Evolutionary conservation across 495 filamentous ascomycete species (phyloP).

Genomic region (Podospora tetraspora): DNA sequence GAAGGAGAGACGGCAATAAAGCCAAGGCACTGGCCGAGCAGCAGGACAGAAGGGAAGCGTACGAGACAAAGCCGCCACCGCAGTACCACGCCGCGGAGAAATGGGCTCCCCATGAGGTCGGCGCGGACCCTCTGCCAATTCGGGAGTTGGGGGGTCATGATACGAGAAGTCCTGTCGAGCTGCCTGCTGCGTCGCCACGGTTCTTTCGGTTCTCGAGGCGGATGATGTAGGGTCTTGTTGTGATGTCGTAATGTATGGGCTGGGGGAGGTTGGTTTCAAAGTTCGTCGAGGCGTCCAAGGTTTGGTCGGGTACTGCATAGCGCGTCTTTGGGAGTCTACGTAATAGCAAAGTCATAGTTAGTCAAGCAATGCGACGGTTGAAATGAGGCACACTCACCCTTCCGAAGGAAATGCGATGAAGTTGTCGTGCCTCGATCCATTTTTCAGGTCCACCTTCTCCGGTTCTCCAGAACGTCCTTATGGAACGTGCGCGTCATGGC

Average conservation of each 20-base stretch:
- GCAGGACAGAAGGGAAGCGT: neutral
- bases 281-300: neutral
- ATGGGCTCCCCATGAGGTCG: neutral
- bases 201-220: neutral
- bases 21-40: neutral
- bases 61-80: neutral
- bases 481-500: too few relatives aligned
- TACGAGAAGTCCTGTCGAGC: neutral
- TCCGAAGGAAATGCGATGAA: neutral
- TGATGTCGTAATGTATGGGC: neutral
- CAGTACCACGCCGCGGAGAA: neutral
- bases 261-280: too few relatives aligned
- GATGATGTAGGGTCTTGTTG: neutral
- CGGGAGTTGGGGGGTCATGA: neutral
- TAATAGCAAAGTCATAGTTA: neutral
- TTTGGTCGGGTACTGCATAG: neutral
- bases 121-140: neutral
- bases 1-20: slow-evolving; percentile 1
- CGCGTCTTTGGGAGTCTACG: neutral
- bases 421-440: too few relatives aligned
- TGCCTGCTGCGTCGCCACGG: neutral
- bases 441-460: too few relatives aligned
- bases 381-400: neutral
- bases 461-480: too few relatives aligned
- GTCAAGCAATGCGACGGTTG: neutral